Conservation (phyloP, 176 grass and related monocot genomes). For the Rhipidocladum racemiflorum region DNA sequence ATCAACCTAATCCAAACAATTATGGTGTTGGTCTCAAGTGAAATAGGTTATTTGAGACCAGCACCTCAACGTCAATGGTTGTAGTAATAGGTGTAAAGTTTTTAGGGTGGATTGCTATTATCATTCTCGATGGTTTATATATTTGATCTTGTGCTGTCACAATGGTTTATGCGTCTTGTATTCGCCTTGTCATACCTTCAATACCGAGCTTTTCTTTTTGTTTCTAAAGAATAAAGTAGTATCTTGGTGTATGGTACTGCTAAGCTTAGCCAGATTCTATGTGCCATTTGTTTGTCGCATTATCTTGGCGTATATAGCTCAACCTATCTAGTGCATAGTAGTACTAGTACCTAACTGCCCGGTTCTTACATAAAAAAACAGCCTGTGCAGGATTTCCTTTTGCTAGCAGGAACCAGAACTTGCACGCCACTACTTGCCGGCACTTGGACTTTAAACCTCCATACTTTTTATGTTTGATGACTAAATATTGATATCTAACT, state of each 20-base stretch:
- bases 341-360: background rate
- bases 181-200: background rate
- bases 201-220: background rate
- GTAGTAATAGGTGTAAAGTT: background rate
- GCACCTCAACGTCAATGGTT: background rate
- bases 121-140: background rate
- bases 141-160: background rate
- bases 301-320: background rate
- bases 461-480: background rate
- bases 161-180: background rate
- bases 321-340: background rate
- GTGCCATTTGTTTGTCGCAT: background rate
- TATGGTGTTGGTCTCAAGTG: background rate
- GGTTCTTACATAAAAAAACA: background rate
- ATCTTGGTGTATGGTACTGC: background rate
- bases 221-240: background rate
- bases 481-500: conserved; percentile 21
- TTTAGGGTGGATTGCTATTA: background rate
- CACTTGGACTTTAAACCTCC: conserved; percentile 15
- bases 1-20: background rate
- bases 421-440: conserved; percentile 2
- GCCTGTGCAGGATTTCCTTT: background rate
- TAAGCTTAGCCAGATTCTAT: background rate
- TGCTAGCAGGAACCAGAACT: conserved; percentile 1
- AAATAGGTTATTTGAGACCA: background rate